Percentiles rank a stretch among this genome's conserved stretches.
phyloP scores from a whole-genome alignment of 2,329 filamentous ascomycete species.

The Trichoderma sp. region DNA sequence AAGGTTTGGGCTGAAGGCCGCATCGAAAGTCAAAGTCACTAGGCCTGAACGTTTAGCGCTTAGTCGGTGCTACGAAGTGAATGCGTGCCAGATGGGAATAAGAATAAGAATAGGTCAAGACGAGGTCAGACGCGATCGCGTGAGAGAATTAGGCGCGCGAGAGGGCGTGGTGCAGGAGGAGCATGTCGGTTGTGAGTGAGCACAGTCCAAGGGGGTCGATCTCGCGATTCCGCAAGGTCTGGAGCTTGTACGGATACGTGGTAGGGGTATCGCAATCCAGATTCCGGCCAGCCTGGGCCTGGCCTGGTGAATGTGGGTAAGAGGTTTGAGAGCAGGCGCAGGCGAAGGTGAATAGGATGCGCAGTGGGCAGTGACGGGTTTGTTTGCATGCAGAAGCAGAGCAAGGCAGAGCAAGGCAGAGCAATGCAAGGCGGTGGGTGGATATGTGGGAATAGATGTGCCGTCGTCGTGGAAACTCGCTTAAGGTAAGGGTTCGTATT shows the following conservation, averaged over 20 bases:
- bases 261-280: neutral
- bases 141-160: conserved; percentile 5
- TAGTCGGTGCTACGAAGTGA: conserved; percentile 10
- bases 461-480: conserved; percentile 21
- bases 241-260: neutral
- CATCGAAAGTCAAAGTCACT: conserved; percentile 17
- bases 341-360: neutral
- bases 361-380: conserved; percentile 2
- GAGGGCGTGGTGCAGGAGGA: neutral
- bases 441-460: conserved; percentile 5
- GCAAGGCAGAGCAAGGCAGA: conserved; percentile 4
- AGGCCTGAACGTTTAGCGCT: conserved; percentile 1
- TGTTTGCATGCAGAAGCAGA: neutral
- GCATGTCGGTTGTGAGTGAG: conserved; percentile 17
- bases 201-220: conserved; percentile 18
- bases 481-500: conserved; percentile 15
- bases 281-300: conserved; percentile 7
- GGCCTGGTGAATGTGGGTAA: neutral
- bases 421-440: neutral
- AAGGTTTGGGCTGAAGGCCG: conserved; percentile 22
- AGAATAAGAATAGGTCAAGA: neutral
- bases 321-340: neutral
- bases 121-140: conserved; percentile 7
- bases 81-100: neutral
- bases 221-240: conserved; percentile 6